Evolutionary conservation across 164 flowering plant species (phyloP), one percentile per base, ranked within the genome.

Genomic region (Stephania japonica): DNA sequence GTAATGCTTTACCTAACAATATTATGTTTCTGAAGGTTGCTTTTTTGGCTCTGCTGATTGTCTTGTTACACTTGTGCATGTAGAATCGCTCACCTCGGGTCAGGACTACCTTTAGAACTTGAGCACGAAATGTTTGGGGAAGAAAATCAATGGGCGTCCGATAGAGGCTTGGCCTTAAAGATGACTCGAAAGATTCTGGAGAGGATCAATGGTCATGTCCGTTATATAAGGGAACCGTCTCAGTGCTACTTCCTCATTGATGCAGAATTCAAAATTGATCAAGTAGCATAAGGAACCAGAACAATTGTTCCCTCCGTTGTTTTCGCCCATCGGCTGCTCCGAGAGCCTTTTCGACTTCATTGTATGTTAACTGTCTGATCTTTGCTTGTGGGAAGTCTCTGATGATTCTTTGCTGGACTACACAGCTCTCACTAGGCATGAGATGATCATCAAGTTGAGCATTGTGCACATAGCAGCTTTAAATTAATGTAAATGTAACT

Each of bases 151-250:
- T 89, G 94, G 92, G 76, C 66, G 66, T 84, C 90, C 18, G 85
- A 84, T 42, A 96, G 91, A 80, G 95, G 94, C 44, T 67, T 91
- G 53, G 92, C 88, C 26, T 80, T 93, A 64, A 86, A 91, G 88
- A 83, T 87, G 81, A 85, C 92, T 80, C 71, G 90, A 68, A 91
- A 90, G 78, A 85, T 93, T 70, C 71, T 91, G 27, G 87, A 86
- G 87, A 84, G 82, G 72, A 91, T 93, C 91, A 81, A 80, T 71
- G 94, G 98, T 47, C 86, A 88, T 59, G 89, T 91, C 75, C 90
- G 85, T 72, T 93, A 93, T 64, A 81, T 89, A 64, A 87, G 95
- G 76, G 97, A 90, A 71, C 81, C 90, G 0, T 87, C 84, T 76
- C 84, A 87, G 81, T 85, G 90, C 68, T 90, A 82, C 78, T 93